Evolutionary conservation across 179 eudicot species (phyloP), one percentile per base, ranked within the genome.

Genomic region (Pouteria campechiana): DNA sequence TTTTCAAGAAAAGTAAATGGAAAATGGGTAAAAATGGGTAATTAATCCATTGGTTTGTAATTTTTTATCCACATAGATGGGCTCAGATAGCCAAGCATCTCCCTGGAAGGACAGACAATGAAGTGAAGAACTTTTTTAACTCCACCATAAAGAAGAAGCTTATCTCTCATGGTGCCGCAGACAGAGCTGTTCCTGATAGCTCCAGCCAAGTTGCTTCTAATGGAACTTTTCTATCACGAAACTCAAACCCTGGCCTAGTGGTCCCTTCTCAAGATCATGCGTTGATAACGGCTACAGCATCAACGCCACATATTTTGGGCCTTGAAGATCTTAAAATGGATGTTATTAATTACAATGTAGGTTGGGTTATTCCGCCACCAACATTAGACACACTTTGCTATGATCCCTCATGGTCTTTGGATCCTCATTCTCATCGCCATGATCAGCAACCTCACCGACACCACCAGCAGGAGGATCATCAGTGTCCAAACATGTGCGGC

Each of bases 91-190:
- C 95, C 0, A 85, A 81, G 62, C 76, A 78, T 37, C 53, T 85
- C 8, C 95, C 92, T 1, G 95, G 92, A 61, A 75, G 95, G 63
- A 84, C 87, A 6, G 95, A 84, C 61, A 81, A 81, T 41, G 95
- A 85, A 45, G 88, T 85, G 41, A 81, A 85, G 73, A 85, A 85
- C 30, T 85, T 78, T 42, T 81, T 92, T 92, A 85, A 85, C 42
- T 78, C 95, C 19, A 85, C 81, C 65, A 73, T 85, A 39, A 85
- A 85, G 65, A 85, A 73, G 50, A 85, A 73, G 65, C 67, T 78
- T 24, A 23, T 66, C 6, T 64, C 77, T 50, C 77, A 47, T 58
- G 52, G 32, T 4, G 9, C n/a, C n/a, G n/a, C 32, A 32, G 22
- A 32, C 40, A 41, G n/a, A n/a, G n/a, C 32, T 27, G 33, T 34